Evolutionary conservation across 2,329 filamentous ascomycete species (phyloP), one percentile per base, ranked within the genome.

Genomic region (Truncatella angustata): DNA sequence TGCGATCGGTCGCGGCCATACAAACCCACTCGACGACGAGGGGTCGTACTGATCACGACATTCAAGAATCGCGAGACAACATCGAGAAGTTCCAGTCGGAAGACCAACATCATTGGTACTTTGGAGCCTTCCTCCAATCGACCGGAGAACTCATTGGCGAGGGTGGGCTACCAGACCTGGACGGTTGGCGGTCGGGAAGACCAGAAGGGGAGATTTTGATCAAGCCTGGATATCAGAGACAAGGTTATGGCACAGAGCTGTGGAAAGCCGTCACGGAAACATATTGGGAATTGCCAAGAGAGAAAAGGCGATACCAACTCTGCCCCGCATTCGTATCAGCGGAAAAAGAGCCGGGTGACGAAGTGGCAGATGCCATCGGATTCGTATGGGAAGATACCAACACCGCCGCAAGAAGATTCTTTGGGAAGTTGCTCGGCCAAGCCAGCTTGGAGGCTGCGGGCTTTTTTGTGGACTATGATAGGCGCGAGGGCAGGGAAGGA

Each of bases 131-230:
- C 45, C 48, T 63, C 4, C 53, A 55, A 9, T 56, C 51, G 1
- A 63, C 60, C 2, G 63, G 61, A 2, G 62, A 63, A 51, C 50
- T 66, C 5, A 59, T 68, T 9, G 65, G 65, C 23, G 64, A 67
- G 49, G 61, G 60, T 36, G 65, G 65, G 5, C 52, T 66, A 24
- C 32, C 43, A 4, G 43, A 52, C 30, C 34, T 28, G 21, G 35
- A 49, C 12, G 42, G 47, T 21, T 44, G 47, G 23, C 45, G 43
- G 10, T 53, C 43, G 9, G 52, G 52, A 4, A 49, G 52, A 49
- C 54, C 54, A 10, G 54, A 56, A 45, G 49, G 32, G 18, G 54
- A 56, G 26, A 44, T 56, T 9, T 26, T 54, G 23, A 12, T 56
- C 14, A 49, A 49, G 45, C 34, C 26, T 5, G 21, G 24, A 7